phyloP scores from a whole-genome alignment of 1,284 basidiomycete genomes.

The Melanopsichium pennsylvanicum region DNA sequence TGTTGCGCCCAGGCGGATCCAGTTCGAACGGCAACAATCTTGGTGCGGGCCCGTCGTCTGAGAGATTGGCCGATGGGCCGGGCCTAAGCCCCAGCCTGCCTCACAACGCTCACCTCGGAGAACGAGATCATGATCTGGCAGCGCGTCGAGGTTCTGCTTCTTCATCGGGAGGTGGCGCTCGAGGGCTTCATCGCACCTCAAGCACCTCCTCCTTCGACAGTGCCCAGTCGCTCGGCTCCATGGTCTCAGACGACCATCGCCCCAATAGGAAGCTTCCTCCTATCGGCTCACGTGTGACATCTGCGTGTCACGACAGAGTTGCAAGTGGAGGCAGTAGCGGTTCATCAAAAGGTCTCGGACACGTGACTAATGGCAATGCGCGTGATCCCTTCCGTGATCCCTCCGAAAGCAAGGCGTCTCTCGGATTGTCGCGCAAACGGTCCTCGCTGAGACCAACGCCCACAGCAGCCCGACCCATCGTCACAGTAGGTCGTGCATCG shows the following conservation, averaged over 20 bases:
- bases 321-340: constrained; percentile 7
- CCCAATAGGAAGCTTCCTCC: constrained; percentile 30
- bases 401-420: constrained; percentile 4
- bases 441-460: constrained; percentile 33
- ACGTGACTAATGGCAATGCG: background rate
- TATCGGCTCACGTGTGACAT: constrained; percentile 34
- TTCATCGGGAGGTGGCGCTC: constrained; percentile 9
- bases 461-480: constrained; percentile 44
- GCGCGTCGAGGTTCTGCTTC: constrained; percentile 9
- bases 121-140: background rate
- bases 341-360: background rate
- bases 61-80: constrained; percentile 30
- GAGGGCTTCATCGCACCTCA: constrained; percentile 13
- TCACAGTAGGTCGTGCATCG: constrained; percentile 49
- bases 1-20: constrained; percentile 12
- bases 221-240: constrained; percentile 19
- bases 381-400: constrained; percentile 38
- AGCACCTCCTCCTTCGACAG: constrained; percentile 33
- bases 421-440: constrained; percentile 3
- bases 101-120: constrained; percentile 1
- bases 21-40: constrained; percentile 15
- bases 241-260: constrained; percentile 28
- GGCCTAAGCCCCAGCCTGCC: constrained; percentile 11
- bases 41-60: constrained; percentile 40
- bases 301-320: constrained; percentile 5